Evolutionary conservation across 2,329 filamentous ascomycete species (phyloP), one percentile per base, ranked within the genome.

Genomic region (Ophiocordyceps camponoti-saundersi): DNA sequence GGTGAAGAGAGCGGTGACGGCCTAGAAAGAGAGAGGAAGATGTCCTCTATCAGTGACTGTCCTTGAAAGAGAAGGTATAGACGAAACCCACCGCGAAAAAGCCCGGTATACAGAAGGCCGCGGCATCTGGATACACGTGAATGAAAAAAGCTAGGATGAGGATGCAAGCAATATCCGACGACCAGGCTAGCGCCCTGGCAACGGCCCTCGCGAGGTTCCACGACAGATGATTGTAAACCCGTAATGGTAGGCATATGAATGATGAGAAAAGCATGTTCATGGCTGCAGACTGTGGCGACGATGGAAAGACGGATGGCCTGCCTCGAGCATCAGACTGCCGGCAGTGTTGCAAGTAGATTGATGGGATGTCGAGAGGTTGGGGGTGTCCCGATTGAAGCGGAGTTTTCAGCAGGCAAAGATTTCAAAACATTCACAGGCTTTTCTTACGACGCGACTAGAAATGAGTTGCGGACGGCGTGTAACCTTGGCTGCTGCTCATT

Each of bases 1-100:
- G 46, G 61, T 62, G 51, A 65, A 56, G 47, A 64, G 53, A 22
- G 63, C 57, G 16, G 62, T 53, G 44, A 53, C 52, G 34, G 44
- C 40, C 40, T 42, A 40, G 13, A 34, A 16, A 13, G 2, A 10
- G 11, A n/a, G 18, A 39, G 4, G 16, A 1, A 16, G 36, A 18
- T n/a, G 18, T 16, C 36, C 6, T 2, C 36, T 6, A 40, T 11
- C 5, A 4, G 18, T 20, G 6, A 11, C 4, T 1, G 10, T 18
- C n/a, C 36, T 5, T 20, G 11, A 12, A 40, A 8, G 6, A 21
- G 11, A n/a, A 11, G 7, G 7, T 20, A n/a, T 10, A 2, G 8
- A 6, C 10, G 36, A 21, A 43, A 57, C 61, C 51, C 49, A 65
- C 61, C 7, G 61, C 61, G 0, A 61, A 48, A 16, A 62, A 49